Conservation (phyloP, 345 rosid species). For the Kernera saxatilis region DNA sequence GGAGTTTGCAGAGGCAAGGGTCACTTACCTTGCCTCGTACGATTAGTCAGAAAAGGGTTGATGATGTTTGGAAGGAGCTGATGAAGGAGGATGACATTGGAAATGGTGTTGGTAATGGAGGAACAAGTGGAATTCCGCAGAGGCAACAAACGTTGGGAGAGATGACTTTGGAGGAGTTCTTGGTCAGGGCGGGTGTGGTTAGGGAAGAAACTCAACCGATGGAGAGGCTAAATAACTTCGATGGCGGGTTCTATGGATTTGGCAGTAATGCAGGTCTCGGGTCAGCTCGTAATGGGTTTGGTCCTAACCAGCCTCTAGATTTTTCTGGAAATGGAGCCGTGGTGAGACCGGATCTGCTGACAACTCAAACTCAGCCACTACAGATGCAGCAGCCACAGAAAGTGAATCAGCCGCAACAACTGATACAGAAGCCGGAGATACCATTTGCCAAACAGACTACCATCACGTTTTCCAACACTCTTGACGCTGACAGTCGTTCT, state of each 20-base stretch:
- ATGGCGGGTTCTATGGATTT: constrained; percentile 46
- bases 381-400: constrained; percentile 43
- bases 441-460: constrained; percentile 59
- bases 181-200: constrained; percentile 79
- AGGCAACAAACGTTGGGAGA: constrained; percentile 93
- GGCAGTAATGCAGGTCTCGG: constrained; percentile 41
- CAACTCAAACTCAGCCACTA: constrained; percentile 42
- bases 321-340: constrained; percentile 30
- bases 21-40: constrained; percentile 84
- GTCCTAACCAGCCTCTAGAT: constrained; percentile 37
- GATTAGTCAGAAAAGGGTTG: constrained; percentile 83
- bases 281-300: constrained; percentile 46
- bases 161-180: constrained; percentile 91
- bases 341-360: constrained; percentile 42
- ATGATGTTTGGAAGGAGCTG: constrained; percentile 84
- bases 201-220: constrained; percentile 59
- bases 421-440: constrained; percentile 42
- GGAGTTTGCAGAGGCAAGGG: constrained; percentile 82
- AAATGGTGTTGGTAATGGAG: constrained; percentile 31
- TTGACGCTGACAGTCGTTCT: not conserved
- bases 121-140: constrained; percentile 42
- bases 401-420: constrained; percentile 41
- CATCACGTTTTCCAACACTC: constrained; percentile 35
- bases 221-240: constrained; percentile 36
- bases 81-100: constrained; percentile 47